Base-by-base conservation (phyloP, 495 filamentous ascomycete species). In the Elaphomyces granulatus region DNA sequence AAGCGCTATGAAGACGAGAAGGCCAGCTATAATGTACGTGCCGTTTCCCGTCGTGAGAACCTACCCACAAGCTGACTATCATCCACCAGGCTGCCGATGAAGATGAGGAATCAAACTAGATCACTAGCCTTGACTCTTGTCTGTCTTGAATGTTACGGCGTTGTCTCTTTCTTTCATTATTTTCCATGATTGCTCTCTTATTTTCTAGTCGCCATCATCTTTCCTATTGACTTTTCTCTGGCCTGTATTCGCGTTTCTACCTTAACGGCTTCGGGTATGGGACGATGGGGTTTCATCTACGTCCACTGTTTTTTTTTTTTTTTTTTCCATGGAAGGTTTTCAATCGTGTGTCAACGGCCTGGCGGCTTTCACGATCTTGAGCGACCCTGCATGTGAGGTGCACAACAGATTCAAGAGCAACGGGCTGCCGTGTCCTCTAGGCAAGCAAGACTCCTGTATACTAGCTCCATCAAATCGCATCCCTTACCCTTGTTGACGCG, bases 1-100 rank as follows among this genome's bases (percentile, higher is more conserved):
- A 90, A 94, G 79, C 81, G 90, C 45, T 98, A 96, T 51, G 88
- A 95, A 59, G 81, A 90, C 49, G 87, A 95, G 73, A 96, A 98
- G 72, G 81, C 81, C 44, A 78, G 69, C 42, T 98, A 96, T 28
- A 28, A 28, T 28, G 23, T 28, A 28, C 12, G 23, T 28, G 6
- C 12, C 12, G 6, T 28, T 12, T 12, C 6, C 12, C 12, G 6
- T 6, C 6, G 6, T 28, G 23, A 28, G 23, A 28, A 12, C 6
- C 6, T 6, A 12, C 23, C 6, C 23, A 6, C 6, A 12, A 28
- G 6, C 12, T 6, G 12, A 6, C 12, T 28, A 28, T 28, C 6
- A 12, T 6, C 12, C 6, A 28, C 23, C 23, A 28, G 23, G 23
- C 23, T 28, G 23, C 6, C 6, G 23, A 28, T 28, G 23, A 28